A percentile compares a stretch with the other conserved stretches of the same genome.
Conservation (phyloP, 495 filamentous ascomycete genomes). For the Clavariopsis aquatica region DNA sequence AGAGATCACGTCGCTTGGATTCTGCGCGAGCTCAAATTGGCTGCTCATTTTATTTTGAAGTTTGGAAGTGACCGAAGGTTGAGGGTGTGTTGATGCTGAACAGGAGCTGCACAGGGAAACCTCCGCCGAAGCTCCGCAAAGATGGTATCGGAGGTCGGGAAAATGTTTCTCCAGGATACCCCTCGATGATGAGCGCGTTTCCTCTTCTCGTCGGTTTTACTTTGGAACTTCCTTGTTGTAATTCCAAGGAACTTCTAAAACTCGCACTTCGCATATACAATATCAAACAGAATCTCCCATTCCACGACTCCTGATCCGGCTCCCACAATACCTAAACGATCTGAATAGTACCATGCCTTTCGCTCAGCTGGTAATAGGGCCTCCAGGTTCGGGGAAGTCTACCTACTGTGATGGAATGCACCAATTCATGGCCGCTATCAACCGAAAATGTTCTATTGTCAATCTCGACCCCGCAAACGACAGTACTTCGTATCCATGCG, state of each 20-base stretch:
- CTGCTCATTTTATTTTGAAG: conserved; percentile 8
- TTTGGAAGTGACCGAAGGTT: background rate
- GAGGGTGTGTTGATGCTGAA: background rate
- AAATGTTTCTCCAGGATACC: background rate
- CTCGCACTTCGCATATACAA: background rate
- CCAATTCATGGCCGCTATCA: conserved; percentile 93
- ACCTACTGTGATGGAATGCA: conserved; percentile 99
- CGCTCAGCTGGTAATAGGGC: conserved; percentile 82
- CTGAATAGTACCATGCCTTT: conserved; percentile 54
- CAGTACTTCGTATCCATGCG: conserved; percentile 72
- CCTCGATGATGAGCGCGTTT: background rate
- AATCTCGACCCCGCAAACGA: conserved; percentile 99
- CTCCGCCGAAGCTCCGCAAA: conserved; percentile 10
- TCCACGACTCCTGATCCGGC: too few species aligned
- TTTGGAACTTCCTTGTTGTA: background rate
- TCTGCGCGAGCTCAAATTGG: conserved; percentile 70
- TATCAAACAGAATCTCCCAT: too few species aligned
- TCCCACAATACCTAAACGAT: too few species aligned
- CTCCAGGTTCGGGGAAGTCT: conserved; percentile 91
- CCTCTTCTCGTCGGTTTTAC: conserved; percentile 7
- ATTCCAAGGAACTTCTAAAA: background rate
- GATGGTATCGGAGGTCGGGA: background rate
- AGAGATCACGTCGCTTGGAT: conserved; percentile 88
- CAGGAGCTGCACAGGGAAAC: too few species aligned
- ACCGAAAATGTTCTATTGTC: conserved; percentile 88